phyloP scores from a whole-genome alignment of 345 rosid species.

The Populus alba region DNA sequence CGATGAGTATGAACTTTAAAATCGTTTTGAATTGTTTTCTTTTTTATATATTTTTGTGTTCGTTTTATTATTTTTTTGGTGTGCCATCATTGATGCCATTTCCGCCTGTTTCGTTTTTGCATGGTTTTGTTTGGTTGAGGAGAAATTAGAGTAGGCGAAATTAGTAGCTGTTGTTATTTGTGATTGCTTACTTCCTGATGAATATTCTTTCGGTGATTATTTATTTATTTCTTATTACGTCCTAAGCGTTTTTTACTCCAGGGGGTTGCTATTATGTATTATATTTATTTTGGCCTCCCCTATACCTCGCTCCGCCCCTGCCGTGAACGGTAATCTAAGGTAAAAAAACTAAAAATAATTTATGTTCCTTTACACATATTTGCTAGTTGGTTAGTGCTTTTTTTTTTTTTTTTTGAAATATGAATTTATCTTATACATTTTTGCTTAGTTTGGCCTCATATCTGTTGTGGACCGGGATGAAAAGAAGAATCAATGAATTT shows the following conservation, averaged over 20 bases:
- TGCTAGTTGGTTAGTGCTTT: not conserved
- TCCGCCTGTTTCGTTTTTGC: not conserved
- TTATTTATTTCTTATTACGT: not conserved
- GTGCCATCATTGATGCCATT: not conserved
- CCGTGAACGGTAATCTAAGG: not conserved
- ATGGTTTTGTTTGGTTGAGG: constrained; percentile 19
- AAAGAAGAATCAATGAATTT: not conserved
- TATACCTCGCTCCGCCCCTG: too few relatives aligned
- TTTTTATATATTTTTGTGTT: not conserved
- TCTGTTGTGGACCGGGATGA: not conserved
- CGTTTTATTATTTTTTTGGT: not conserved
- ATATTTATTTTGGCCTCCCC: too few relatives aligned
- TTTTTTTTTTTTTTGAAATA: not conserved
- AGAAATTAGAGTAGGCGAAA: constrained; percentile 4
- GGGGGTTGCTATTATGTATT: too few relatives aligned
- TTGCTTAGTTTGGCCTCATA: not conserved
- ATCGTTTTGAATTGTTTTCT: not conserved
- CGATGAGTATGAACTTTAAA: not conserved
- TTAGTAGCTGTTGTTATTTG: not conserved
- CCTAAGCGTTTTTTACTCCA: not conserved
- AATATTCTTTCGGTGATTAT: not conserved
- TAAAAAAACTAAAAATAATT: not conserved
- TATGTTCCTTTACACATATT: not conserved
- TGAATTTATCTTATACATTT: not conserved
- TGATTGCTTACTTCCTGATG: not conserved